These are phyloP conservation scores for Cicer chorassanicum DNA, from an alignment of 306 rosid species.

Conservation along the genomic window DNA sequence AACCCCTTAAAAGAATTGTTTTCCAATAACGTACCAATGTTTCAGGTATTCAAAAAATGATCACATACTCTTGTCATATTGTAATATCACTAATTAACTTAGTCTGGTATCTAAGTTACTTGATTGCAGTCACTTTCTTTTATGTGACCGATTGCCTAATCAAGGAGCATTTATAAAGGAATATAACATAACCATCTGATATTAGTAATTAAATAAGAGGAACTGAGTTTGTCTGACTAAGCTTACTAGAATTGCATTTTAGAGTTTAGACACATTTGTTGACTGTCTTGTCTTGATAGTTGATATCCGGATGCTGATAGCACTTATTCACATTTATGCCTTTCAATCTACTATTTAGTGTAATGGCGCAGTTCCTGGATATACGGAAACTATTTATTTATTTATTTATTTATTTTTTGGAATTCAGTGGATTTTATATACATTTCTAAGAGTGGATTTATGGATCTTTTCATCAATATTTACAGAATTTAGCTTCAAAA, in stretches of 20 bases:
- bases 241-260: constrained; percentile 23
- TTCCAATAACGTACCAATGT: constrained; percentile 7
- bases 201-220: constrained; percentile 30
- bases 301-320: neutral
- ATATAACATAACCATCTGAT: constrained; percentile 24
- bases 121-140: neutral
- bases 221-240: neutral
- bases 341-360: constrained; percentile 8
- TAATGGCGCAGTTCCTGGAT: constrained; percentile 21
- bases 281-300: neutral
- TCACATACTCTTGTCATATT: constrained; percentile 10
- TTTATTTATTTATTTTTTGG: neutral
- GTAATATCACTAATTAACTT: constrained; percentile 24
- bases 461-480: constrained; percentile 38
- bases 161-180: neutral
- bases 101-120: constrained; percentile 21
- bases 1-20: too few species aligned
- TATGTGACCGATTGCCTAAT: neutral
- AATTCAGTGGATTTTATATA: constrained; percentile 12
- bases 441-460: constrained; percentile 29
- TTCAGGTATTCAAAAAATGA: constrained; percentile 30
- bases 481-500: constrained; percentile 75
- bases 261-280: constrained; percentile 28
- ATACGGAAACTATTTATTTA: neutral
- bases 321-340: constrained; percentile 15